Conservation (phyloP, 2,329 filamentous ascomycete genomes). For the Penicillium sp. region DNA sequence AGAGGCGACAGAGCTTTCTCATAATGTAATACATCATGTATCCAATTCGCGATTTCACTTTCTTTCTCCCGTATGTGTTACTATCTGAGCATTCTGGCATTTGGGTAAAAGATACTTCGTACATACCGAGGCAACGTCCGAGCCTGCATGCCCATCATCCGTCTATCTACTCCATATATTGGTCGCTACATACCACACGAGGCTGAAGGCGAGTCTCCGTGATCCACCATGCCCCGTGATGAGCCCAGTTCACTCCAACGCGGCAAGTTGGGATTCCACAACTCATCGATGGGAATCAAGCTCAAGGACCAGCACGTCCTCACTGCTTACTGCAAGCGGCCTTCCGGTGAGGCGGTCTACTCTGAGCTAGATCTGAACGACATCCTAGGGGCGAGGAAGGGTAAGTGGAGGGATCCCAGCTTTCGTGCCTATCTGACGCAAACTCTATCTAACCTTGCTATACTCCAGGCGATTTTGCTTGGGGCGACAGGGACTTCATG, state of each 20-base stretch:
- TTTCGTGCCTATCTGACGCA: neutral
- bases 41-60: neutral
- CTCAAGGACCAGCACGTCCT: constrained; percentile 22
- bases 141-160: neutral
- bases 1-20: neutral
- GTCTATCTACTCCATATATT: neutral
- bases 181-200: neutral
- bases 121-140: neutral
- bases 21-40: neutral
- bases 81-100: neutral
- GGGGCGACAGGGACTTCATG: constrained; percentile 17
- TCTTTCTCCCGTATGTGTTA: neutral
- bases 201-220: neutral
- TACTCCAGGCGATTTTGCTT: constrained; percentile 17
- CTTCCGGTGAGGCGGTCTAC: constrained; percentile 16
- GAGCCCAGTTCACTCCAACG: neutral
- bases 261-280: constrained; percentile 22
- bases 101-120: neutral
- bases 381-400: constrained; percentile 18
- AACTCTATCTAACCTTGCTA: neutral
- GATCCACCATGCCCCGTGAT: neutral
- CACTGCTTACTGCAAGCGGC: constrained; percentile 19
- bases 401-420: constrained; percentile 6
- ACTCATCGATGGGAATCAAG: constrained; percentile 18
- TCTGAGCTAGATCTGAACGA: constrained; percentile 23